Conservation (phyloP, 352 stramenopile genomes). For the Phytopythium vexans region DNA sequence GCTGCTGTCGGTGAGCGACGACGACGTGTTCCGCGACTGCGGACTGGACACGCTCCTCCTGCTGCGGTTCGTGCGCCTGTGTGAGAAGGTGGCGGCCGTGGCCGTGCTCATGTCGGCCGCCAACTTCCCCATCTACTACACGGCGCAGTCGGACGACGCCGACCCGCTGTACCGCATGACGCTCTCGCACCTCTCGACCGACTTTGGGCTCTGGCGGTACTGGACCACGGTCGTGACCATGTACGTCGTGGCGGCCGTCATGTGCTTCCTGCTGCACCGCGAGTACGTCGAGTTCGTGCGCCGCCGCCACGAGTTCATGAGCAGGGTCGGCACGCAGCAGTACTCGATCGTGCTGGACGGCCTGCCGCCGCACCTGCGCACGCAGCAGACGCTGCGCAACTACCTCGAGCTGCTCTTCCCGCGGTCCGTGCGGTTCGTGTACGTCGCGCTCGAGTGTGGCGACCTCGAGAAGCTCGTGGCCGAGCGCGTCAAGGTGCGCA, state of each 20-base stretch:
- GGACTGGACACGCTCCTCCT: conserved; percentile 83
- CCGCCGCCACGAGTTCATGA: conserved; percentile 76
- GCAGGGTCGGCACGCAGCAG: conserved; percentile 57
- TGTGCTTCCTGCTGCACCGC: conserved; percentile 58
- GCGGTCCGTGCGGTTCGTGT: conserved; percentile 60
- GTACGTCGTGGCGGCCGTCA: conserved; percentile 57
- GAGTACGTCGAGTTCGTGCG: conserved; percentile 76
- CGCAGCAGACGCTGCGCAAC: conserved; percentile 71
- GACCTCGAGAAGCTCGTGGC: conserved; percentile 72
- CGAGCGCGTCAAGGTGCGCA: conserved; percentile 61
- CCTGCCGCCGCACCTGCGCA: conserved; percentile 67
- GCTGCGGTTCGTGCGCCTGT: conserved; percentile 66
- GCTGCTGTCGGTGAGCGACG: conserved; percentile 60
- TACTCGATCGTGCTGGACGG: conserved; percentile 79
- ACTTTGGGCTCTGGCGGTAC: conserved; percentile 51
- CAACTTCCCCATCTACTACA: conserved; percentile 83
- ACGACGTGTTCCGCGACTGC: conserved; percentile 63
- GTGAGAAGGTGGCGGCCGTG: conserved; percentile 65
- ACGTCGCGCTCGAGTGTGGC: conserved; percentile 72
- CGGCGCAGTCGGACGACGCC: conserved; percentile 26
- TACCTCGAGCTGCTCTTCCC: conserved; percentile 78
- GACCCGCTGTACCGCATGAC: conserved; percentile 64
- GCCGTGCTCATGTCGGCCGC: conserved; percentile 53
- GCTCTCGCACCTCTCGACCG: conserved; percentile 51
- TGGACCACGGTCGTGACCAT: conserved; percentile 63